Evolutionary conservation across 1,284 basidiomycete species (phyloP), one percentile per base, ranked within the genome.

Genomic region (Rhodotorula sp.): DNA sequence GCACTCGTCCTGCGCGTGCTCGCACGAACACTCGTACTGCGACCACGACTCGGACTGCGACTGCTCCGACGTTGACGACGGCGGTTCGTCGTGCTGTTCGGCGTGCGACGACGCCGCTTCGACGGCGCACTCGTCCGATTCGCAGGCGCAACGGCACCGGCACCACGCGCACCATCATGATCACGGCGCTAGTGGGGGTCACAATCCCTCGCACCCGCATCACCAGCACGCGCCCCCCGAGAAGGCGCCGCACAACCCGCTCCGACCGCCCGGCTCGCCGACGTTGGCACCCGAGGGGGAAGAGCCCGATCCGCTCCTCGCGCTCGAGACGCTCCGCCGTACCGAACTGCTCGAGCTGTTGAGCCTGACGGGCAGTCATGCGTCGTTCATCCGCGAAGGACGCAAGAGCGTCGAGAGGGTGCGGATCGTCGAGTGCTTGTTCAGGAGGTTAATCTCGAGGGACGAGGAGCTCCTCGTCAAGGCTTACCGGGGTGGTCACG

Each of bases 361-460:
- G 50, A 68, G 66, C 60, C 31, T 76, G 47, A 74, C 75, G 21
- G 75, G 75, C 0, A 63, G 59, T 16, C 75, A 76, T 23, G 75
- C 75, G 55, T 68, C 67, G 49, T 76, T 76, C 60, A 76, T 76
- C 56, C 43, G 66, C 6, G 69, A 76, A 34, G 66, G 63, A 12
- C 45, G 67, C 48, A 76, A 74, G 64, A 66, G 62, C 28, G 70
- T 76, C 60, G 72, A 76, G 60, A 57, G 75, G 16, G 75, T 76
- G 0, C 52, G 75, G n/a, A 69, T 76, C 34, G 69, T 76, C 63
- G 75, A 76, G 62, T 76, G 75, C 50, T 47, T 76, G 26, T 74
- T 76, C 19, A 38, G 75, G 38, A 31, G 75, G 45, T 38, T 76
- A 60, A 72, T 76, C 47, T 61, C 66, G 19, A 28, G 68, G 18